phyloP scores from a whole-genome alignment of 192 early-diverging fungal genomes.

The Linnemannia schmuckeri region DNA sequence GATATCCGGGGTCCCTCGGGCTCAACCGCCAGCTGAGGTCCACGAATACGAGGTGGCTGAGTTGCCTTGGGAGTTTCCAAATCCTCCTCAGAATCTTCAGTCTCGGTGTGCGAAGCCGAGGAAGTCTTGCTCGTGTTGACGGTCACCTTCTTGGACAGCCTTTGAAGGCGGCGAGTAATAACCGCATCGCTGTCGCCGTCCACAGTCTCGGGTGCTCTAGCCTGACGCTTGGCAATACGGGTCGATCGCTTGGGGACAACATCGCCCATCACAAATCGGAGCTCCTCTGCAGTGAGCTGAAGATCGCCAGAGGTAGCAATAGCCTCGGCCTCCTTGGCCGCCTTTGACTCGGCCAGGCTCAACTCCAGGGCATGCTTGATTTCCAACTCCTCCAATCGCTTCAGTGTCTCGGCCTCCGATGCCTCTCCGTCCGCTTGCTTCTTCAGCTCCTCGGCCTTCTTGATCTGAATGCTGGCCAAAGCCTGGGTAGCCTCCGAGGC shows the following conservation, averaged over 20 bases:
- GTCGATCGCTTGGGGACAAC: conserved; percentile 43
- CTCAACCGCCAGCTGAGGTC: conserved; percentile 27
- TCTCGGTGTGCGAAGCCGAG: conserved; percentile 5
- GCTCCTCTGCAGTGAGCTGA: conserved; percentile 41
- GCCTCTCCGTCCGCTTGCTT: conserved; percentile 22
- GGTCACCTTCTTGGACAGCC: conserved; percentile 12
- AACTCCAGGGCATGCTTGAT: conserved; percentile 42
- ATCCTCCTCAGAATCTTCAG: conserved; percentile 34
- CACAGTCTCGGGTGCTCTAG: conserved; percentile 45
- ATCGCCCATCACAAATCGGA: conserved; percentile 54
- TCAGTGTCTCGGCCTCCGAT: conserved; percentile 32
- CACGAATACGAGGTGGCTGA: conserved; percentile 31
- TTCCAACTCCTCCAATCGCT: conserved; percentile 36
- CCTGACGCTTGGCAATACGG: conserved; percentile 31
- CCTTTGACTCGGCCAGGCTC: conserved; percentile 27
- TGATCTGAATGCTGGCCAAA: conserved; percentile 38
- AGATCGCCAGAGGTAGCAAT: background rate
- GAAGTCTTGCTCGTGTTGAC: conserved; percentile 14
- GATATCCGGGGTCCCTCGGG: conserved; percentile 26
- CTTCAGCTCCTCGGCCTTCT: conserved; percentile 30
- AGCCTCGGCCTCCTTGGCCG: background rate
- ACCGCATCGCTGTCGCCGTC: conserved; percentile 20
- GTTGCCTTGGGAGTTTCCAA: conserved; percentile 38
- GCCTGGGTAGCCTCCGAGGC: conserved; percentile 47
- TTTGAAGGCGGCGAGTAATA: conserved; percentile 10